Conservation (phyloP, 768 basidiomycete genomes). For the Crepidotus variabilis region DNA sequence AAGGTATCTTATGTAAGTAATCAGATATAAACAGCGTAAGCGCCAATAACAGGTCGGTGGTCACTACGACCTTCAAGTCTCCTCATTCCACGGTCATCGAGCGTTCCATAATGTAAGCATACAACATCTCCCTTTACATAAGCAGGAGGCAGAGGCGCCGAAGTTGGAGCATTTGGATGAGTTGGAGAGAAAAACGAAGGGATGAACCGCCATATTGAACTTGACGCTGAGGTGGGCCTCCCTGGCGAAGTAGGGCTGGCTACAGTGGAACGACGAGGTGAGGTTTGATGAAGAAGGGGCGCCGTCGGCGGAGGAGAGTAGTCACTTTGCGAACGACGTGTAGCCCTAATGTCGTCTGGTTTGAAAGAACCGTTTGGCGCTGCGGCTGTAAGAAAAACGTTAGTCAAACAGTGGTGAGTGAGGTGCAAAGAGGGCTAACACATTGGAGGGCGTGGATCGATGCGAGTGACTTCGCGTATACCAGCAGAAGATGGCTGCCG, state of each 20-base stretch:
- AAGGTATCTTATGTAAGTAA: conserved; percentile 5
- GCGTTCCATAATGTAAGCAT: conserved; percentile 67
- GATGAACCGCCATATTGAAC: conserved; percentile 46
- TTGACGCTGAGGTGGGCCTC: conserved; percentile 13
- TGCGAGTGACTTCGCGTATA: background rate
- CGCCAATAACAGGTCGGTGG: conserved; percentile 82
- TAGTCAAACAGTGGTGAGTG: background rate
- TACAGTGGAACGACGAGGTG: conserved; percentile 14
- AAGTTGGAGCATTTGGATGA: background rate
- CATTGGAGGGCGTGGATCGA: background rate
- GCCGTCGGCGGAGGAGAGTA: conserved; percentile 25
- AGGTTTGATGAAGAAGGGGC: conserved; percentile 12
- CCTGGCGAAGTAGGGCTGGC: conserved; percentile 13
- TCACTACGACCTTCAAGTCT: conserved; percentile 76
- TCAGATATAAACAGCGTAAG: conserved; percentile 65
- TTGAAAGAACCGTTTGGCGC: background rate
- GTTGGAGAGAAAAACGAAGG: conserved; percentile 41
- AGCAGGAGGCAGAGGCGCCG: conserved; percentile 13
- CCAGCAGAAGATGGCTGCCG: background rate
- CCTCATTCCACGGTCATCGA: conserved; percentile 74
- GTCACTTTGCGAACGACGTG: conserved; percentile 15
- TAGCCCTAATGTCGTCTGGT: background rate
- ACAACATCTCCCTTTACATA: conserved; percentile 65
- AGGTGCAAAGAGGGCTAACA: background rate
- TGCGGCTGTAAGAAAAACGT: background rate